Evolutionary conservation across 352 stramenopile species (phyloP).

Genomic region (Pythium aquatile): DNA sequence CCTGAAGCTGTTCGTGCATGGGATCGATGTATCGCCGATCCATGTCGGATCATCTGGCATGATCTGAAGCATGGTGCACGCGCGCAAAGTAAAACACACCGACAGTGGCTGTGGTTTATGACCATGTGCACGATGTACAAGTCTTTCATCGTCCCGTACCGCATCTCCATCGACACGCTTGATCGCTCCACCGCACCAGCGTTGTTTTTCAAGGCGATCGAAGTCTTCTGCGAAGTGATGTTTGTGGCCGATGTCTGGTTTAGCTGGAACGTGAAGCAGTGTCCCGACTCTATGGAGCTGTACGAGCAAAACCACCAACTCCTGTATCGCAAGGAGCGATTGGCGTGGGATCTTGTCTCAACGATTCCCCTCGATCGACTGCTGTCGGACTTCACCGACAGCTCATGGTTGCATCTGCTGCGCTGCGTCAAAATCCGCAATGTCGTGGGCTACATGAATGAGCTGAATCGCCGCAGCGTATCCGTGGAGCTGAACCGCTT

Average conservation of each 20-base stretch:
- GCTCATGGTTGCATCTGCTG: slow-evolving; percentile 34
- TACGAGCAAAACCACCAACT: slow-evolving; percentile 44
- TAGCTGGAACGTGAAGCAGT: slow-evolving; percentile 39
- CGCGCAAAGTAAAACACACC: slow-evolving; percentile 46
- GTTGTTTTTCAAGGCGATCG: slow-evolving; percentile 16
- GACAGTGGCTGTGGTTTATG: slow-evolving; percentile 40
- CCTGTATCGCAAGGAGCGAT: slow-evolving; percentile 43
- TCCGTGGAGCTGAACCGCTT: slow-evolving; percentile 54
- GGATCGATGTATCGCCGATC: slow-evolving; percentile 1
- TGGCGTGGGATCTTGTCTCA: slow-evolving; percentile 41
- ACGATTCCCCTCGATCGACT: slow-evolving; percentile 45
- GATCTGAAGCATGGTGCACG: slow-evolving; percentile 28
- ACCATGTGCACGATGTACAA: slow-evolving; percentile 39
- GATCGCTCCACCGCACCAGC: slow-evolving; percentile 21
- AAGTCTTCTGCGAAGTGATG: slow-evolving; percentile 39
- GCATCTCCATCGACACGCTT: slow-evolving; percentile 40
- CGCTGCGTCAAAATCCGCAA: slow-evolving; percentile 55
- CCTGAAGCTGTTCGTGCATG: neutral
- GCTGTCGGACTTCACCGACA: slow-evolving; percentile 31
- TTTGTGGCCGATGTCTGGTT: slow-evolving; percentile 56
- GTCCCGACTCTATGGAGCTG: slow-evolving; percentile 38
- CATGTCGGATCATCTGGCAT: slow-evolving; percentile 9
- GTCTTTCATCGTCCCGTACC: slow-evolving; percentile 46
- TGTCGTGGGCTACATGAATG: slow-evolving; percentile 49
- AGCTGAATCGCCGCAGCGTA: slow-evolving; percentile 57